Evolutionary conservation across 1,139 yeast species (phyloP).

Genomic region (Yamadazyma jaroonii): DNA sequence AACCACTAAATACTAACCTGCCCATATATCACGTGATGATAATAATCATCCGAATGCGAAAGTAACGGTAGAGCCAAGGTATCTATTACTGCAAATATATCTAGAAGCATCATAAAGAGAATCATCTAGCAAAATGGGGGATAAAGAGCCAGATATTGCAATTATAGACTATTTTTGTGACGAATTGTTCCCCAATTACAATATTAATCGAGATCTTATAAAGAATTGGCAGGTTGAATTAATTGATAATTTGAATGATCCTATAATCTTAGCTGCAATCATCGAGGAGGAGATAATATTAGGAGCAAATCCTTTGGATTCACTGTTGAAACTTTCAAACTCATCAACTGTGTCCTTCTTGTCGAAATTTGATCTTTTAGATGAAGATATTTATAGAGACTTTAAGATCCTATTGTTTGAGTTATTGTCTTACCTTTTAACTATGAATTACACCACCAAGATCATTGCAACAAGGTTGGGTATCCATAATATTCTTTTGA

Average conservation of each 20-base stretch:
- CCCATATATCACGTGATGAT: too few species aligned
- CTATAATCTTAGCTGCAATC: conserved; percentile 17
- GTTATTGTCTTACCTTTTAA: conserved; percentile 22
- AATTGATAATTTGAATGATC: conserved; percentile 21
- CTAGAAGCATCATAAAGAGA: background rate
- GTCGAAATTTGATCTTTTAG: conserved; percentile 16
- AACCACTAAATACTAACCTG: too few species aligned
- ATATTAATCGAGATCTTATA: conserved; percentile 28
- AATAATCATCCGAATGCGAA: background rate
- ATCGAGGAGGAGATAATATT: conserved; percentile 25
- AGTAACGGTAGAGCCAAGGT: background rate
- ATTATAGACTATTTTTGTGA: conserved; percentile 23
- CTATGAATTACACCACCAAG: conserved; percentile 25
- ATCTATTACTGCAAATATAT: background rate
- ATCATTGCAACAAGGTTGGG: conserved; percentile 20
- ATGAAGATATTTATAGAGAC: conserved; percentile 25
- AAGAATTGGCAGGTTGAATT: conserved; percentile 40
- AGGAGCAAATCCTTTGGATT: conserved; percentile 13
- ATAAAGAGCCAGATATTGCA: conserved; percentile 6
- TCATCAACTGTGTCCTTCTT: conserved; percentile 16
- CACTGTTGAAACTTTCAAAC: conserved; percentile 5
- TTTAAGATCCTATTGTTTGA: conserved; percentile 33
- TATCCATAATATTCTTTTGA: conserved; percentile 22
- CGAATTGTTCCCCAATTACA: conserved; percentile 21
- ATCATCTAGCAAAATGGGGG: background rate